These are phyloP conservation scores for Nemania sp. DNA, from an alignment of 2,329 filamentous ascomycete species.

Conservation along the genomic window DNA sequence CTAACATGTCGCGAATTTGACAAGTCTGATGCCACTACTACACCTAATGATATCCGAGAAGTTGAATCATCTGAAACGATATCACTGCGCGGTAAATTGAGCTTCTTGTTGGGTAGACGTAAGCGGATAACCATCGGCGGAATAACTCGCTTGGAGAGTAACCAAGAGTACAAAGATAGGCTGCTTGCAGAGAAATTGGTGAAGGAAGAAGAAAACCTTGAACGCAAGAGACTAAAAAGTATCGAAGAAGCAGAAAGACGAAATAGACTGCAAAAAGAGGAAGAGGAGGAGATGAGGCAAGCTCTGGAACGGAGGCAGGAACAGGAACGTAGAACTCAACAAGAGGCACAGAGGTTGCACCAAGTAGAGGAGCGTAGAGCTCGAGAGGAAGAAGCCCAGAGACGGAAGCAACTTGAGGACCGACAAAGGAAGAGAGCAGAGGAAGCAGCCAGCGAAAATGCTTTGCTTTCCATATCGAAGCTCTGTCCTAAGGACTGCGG, in stretches of 20 bases:
- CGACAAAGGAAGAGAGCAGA: conserved; percentile 19
- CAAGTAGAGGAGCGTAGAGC: conserved; percentile 14
- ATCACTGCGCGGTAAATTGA: conserved; percentile 17
- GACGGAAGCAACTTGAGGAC: conserved; percentile 8
- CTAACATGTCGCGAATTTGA: conserved; percentile 28
- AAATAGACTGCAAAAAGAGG: conserved; percentile 4
- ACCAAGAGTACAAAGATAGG: conserved; percentile 21
- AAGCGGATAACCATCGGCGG: conserved; percentile 24
- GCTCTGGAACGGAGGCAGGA: background rate
- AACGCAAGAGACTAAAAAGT: too few relatives aligned
- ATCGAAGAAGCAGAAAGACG: conserved; percentile 12
- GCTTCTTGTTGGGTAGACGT: conserved; percentile 14
- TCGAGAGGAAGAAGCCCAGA: conserved; percentile 22
- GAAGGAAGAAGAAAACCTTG: too few relatives aligned
- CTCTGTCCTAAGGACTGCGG: conserved; percentile 8
- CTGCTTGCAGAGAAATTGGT: conserved; percentile 18
- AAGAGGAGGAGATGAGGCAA: background rate
- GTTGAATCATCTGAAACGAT: conserved; percentile 7
- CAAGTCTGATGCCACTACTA: conserved; percentile 5
- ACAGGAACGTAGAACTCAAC: conserved; percentile 19
- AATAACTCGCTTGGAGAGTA: conserved; percentile 23
- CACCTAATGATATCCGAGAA: conserved; percentile 1
- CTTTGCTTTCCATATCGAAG: conserved; percentile 7
- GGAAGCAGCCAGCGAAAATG: conserved; percentile 10
- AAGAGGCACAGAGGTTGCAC: conserved; percentile 10